Evolutionary conservation across 208 protist genomes (phyloP), one percentile per base, ranked within the genome.

Genomic region (Porcisia deanei): DNA sequence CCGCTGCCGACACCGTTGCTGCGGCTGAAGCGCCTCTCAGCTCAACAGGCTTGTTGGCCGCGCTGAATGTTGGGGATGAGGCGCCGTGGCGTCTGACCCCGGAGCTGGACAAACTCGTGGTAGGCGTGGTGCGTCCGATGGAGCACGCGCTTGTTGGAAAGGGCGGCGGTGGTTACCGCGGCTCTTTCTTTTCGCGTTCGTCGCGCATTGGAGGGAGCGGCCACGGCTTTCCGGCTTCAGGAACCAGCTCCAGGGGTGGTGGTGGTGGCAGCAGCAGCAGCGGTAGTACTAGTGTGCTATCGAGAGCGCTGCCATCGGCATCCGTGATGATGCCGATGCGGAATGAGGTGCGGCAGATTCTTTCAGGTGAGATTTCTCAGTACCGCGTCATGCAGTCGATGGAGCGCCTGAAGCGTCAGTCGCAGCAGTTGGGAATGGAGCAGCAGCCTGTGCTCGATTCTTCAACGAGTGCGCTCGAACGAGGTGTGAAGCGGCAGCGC

Each of bases 331-430:
- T 85, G 80, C 73, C 77, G 63, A 71, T 88, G 76, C 85, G 75
- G 47, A 84, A 86, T 41, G 85, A 89, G 49, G 47, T 92, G 20
- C 73, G 80, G 37, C 85, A 88, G 60, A 66, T 92, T 18, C 64
- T 92, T 59, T 80, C 82, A 47, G 85, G 78, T 9, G 85, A 82
- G 70, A 92, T 92, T 55, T 76, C 59, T 9, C 85, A 83, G n/a
- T 70, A 78, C 43, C 70, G 77, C n/a, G 83, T 92, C 30, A 34
- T 73, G 49, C 77, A 77, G 75, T 54, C 74, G 3, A 45, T 61
- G 20, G 80, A 71, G 65, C 37, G 34, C 55, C 58, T 80, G 43
- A 64, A 77, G 65, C 72, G 72, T 20, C 49, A n/a, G 20, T 30
- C 41, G 39, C 34, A 55, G 58, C 45, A 10, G 0, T 14, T 10